phyloP scores from a whole-genome alignment of 2,329 filamentous ascomycete genomes.

The Neofusicoccum parvum region DNA sequence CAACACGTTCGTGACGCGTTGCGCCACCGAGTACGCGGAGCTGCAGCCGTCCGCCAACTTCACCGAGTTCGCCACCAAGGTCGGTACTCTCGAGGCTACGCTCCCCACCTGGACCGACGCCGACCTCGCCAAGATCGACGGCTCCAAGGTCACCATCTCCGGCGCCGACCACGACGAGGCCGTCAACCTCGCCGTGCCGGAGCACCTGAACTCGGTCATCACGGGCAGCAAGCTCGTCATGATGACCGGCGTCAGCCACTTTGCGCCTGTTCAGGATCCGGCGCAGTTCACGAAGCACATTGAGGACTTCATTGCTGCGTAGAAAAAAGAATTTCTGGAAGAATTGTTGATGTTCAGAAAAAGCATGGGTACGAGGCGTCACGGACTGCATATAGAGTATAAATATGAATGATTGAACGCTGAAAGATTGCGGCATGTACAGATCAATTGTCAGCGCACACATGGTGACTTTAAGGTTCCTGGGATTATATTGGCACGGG shows the following conservation, averaged over 20 bases:
- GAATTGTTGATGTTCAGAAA: not conserved
- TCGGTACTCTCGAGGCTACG: conserved; percentile 40
- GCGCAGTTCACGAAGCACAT: conserved; percentile 25
- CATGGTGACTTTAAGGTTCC: too few relatives aligned
- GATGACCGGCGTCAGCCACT: conserved; percentile 46
- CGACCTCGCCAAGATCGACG: conserved; percentile 28
- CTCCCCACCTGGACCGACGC: conserved; percentile 37
- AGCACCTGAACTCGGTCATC: conserved; percentile 40
- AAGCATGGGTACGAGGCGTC: not conserved
- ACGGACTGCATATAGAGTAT: too few relatives aligned
- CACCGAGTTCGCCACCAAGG: conserved; percentile 40
- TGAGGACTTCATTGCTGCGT: conserved; percentile 19
- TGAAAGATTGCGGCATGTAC: too few relatives aligned
- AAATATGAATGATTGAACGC: too few relatives aligned
- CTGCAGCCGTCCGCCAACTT: conserved; percentile 43
- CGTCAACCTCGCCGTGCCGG: conserved; percentile 42
- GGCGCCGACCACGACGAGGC: conserved; percentile 43
- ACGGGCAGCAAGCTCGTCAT: conserved; percentile 41
- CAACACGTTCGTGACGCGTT: conserved; percentile 38
- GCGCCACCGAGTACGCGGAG: conserved; percentile 38
- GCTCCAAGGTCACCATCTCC: conserved; percentile 31
- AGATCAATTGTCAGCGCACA: too few relatives aligned
- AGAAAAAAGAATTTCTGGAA: not conserved
- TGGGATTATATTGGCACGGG: too few relatives aligned
- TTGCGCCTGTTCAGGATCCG: conserved; percentile 48